A percentile compares a stretch with the other conserved stretches of the same genome.
These are phyloP conservation scores for Saccharomycopsis phalli DNA, from an alignment of 1,139 yeast species.

Conservation along the genomic window DNA sequence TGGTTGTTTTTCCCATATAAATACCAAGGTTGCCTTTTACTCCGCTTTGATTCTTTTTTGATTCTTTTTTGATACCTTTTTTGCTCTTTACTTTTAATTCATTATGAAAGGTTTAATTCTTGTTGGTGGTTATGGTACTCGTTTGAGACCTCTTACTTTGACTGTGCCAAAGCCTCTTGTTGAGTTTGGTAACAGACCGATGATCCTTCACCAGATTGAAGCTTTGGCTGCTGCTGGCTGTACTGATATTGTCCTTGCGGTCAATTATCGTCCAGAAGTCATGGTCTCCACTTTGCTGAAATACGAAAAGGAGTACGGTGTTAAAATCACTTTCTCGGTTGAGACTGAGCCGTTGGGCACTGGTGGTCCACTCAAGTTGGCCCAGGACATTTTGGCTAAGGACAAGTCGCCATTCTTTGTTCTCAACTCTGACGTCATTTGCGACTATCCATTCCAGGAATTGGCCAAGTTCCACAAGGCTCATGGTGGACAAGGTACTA, in stretches of 20 bases:
- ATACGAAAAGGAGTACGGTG: constrained; percentile 93
- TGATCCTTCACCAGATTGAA: constrained; percentile 95
- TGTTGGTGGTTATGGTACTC: constrained; percentile 99
- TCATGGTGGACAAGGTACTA: constrained; percentile 97
- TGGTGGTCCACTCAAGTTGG: constrained; percentile 97
- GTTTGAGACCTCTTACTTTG: constrained; percentile 96
- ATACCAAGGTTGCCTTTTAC: neutral
- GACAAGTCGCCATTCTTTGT: constrained; percentile 97
- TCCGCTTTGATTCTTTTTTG: neutral
- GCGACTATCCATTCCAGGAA: constrained; percentile 95
- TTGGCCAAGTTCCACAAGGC: constrained; percentile 87
- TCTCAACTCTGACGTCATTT: constrained; percentile 94
- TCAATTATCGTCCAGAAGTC: constrained; percentile 98
- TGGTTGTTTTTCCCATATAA: neutral
- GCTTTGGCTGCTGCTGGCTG: constrained; percentile 98
- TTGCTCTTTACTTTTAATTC: neutral
- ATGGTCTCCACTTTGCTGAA: constrained; percentile 93
- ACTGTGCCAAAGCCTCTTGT: constrained; percentile 98
- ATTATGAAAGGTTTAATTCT: constrained; percentile 96
- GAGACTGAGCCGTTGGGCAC: constrained; percentile 99
- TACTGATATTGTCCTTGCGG: constrained; percentile 96
- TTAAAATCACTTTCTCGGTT: constrained; percentile 90
- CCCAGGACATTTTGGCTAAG: constrained; percentile 87
- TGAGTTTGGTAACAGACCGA: constrained; percentile 97
- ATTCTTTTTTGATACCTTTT: neutral